A percentile compares a stretch with the other conserved stretches of the same genome.
Conservation (phyloP, 768 basidiomycete genomes). For the Psilocybe azurescens region DNA sequence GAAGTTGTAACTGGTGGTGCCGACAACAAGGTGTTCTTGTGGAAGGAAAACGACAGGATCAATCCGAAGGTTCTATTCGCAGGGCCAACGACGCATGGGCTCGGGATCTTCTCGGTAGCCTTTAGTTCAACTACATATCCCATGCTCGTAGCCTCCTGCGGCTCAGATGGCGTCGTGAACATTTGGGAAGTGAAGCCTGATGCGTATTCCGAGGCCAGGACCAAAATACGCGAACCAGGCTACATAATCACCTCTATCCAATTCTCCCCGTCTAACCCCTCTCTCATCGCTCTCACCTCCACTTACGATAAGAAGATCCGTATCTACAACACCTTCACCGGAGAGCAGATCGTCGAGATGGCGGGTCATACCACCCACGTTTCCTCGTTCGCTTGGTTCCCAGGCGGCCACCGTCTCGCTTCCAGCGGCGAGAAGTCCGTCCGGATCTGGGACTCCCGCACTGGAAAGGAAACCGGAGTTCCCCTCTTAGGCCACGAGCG, state of each 20-base stretch:
- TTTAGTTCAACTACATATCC: conserved; percentile 4
- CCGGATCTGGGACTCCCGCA: conserved; percentile 8
- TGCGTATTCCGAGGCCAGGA: not conserved
- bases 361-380: not conserved
- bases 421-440: conserved; percentile 8
- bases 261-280: conserved; percentile 6
- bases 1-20: conserved; percentile 13
- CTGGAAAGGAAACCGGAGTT: not conserved
- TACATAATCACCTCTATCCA: not conserved
- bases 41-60: conserved; percentile 4
- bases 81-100: not conserved
- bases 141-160: conserved; percentile 7
- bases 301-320: conserved; percentile 6
- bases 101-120: conserved; percentile 1
- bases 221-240: not conserved
- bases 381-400: conserved; percentile 8
- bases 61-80: not conserved
- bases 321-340: conserved; percentile 6
- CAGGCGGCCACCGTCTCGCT: conserved; percentile 5
- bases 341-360: not conserved
- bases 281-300: conserved; percentile 3
- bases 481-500: conserved; percentile 19
- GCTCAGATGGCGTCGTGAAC: conserved; percentile 4
- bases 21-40: conserved; percentile 5
- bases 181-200: conserved; percentile 11